These are phyloP conservation scores for Lichenothelia convexa DNA, from an alignment of 495 filamentous ascomycete genomes.

Conservation along the genomic window DNA sequence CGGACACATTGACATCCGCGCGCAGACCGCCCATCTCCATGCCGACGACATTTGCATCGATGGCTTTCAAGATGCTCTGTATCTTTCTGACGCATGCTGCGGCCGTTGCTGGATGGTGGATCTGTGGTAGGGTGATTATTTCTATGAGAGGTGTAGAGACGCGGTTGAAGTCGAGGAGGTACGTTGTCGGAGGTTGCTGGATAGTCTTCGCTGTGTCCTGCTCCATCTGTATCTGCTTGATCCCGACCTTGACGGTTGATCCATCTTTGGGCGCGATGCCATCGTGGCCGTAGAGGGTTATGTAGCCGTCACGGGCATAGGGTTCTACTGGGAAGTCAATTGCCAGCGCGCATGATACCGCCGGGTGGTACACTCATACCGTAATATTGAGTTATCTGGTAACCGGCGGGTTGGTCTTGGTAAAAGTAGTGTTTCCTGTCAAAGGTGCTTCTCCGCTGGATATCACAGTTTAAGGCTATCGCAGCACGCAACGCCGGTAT, in stretches of 20 bases:
- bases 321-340: conserved; percentile 32
- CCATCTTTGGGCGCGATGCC: conserved; percentile 59
- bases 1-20: conserved; percentile 90
- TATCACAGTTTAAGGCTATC: conserved; percentile 60
- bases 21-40: conserved; percentile 88
- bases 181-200: conserved; percentile 48
- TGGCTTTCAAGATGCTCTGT: conserved; percentile 60
- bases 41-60: conserved; percentile 66
- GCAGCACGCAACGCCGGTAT: conserved; percentile 82
- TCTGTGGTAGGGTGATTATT: conserved; percentile 79
- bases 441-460: conserved; percentile 60
- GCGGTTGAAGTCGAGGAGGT: conserved; percentile 85
- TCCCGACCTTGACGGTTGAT: conserved; percentile 47
- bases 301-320: conserved; percentile 57
- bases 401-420: conserved; percentile 88
- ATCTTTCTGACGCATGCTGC: conserved; percentile 78
- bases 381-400: conserved; percentile 96
- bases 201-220: conserved; percentile 95
- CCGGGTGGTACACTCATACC: conserved; percentile 22
- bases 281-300: conserved; percentile 55
- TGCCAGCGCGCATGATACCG: neutral
- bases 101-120: conserved; percentile 68
- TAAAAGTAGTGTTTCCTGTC: conserved; percentile 99
- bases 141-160: conserved; percentile 82
- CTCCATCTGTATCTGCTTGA: conserved; percentile 90